These are phyloP conservation scores for Microbotryum lychnidis-dioicae DNA, from an alignment of 1,284 basidiomycete species.

Conservation along the genomic window DNA sequence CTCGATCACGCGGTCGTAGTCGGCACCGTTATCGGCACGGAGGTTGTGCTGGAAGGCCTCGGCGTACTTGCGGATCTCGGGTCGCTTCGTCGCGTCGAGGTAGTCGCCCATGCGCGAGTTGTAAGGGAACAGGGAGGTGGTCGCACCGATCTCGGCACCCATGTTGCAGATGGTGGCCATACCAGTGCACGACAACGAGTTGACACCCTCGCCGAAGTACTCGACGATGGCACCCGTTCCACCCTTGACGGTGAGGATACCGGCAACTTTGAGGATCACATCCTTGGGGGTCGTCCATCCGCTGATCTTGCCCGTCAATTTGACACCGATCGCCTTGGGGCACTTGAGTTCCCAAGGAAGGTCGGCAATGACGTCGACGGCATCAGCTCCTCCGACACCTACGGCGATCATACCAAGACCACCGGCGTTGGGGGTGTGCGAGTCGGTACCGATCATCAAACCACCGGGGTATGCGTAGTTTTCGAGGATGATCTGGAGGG, in stretches of 20 bases:
- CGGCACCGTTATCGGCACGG: slow-evolving; percentile 74
- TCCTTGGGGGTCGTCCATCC: slow-evolving; percentile 99
- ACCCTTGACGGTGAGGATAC: slow-evolving; percentile 95
- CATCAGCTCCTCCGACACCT: slow-evolving; percentile 98
- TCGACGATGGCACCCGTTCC: slow-evolving; percentile 96
- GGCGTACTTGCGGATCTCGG: slow-evolving; percentile 82
- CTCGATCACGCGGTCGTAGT: slow-evolving; percentile 91
- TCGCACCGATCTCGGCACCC: slow-evolving; percentile 99
- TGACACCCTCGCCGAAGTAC: slow-evolving; percentile 87
- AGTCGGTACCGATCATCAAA: slow-evolving; percentile 99
- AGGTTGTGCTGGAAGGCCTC: slow-evolving; percentile 86
- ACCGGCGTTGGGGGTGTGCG: slow-evolving; percentile 97
- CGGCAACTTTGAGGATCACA: slow-evolving; percentile 94
- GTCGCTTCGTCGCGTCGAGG: slow-evolving; percentile 84
- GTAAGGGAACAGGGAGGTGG: slow-evolving; percentile 98
- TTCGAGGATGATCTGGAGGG: slow-evolving; percentile 81
- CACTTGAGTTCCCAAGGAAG: slow-evolving; percentile 99
- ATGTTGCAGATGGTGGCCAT: slow-evolving; percentile 99
- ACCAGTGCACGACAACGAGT: slow-evolving; percentile 93
- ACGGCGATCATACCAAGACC: slow-evolving; percentile 98
- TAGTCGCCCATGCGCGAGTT: slow-evolving; percentile 91
- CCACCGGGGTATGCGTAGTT: slow-evolving; percentile 99
- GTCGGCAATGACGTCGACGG: slow-evolving; percentile 96
- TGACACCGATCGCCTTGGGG: slow-evolving; percentile 97
- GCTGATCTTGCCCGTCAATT: slow-evolving; percentile 85